phyloP scores from a whole-genome alignment of 768 basidiomycete species.

The Suillus subalutaceus region DNA sequence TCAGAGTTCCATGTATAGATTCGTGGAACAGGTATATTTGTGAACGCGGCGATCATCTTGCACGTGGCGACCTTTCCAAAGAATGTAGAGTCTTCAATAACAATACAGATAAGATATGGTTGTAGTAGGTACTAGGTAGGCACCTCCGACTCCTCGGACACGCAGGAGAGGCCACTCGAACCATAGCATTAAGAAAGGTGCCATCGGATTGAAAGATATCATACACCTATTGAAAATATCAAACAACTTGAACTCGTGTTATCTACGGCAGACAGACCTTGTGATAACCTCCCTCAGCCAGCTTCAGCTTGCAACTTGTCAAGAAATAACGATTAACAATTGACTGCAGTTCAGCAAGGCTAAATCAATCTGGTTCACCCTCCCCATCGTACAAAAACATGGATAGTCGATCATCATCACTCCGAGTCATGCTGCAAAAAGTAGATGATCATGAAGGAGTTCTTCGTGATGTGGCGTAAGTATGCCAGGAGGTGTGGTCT shows the following conservation, averaged over 20 bases:
- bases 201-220: background rate
- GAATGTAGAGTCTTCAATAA: background rate
- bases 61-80: background rate
- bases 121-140: background rate
- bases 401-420: too few relatives aligned
- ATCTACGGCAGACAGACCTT: background rate
- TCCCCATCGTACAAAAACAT: background rate
- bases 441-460: too few relatives aligned
- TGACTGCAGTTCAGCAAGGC: background rate
- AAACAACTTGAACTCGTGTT: background rate
- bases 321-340: background rate
- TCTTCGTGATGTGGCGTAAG: too few relatives aligned
- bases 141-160: background rate
- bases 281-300: background rate
- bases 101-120: background rate
- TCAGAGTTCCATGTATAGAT: background rate
- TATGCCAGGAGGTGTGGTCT: too few relatives aligned
- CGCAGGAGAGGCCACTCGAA: background rate
- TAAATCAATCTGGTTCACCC: background rate
- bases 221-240: background rate
- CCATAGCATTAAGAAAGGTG: background rate
- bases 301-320: background rate
- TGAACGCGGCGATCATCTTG: background rate
- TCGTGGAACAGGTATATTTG: background rate
- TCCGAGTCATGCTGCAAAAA: too few relatives aligned